Base-by-base conservation (phyloP, 1,139 yeast species). In the Suhomyces ambrosiae region DNA sequence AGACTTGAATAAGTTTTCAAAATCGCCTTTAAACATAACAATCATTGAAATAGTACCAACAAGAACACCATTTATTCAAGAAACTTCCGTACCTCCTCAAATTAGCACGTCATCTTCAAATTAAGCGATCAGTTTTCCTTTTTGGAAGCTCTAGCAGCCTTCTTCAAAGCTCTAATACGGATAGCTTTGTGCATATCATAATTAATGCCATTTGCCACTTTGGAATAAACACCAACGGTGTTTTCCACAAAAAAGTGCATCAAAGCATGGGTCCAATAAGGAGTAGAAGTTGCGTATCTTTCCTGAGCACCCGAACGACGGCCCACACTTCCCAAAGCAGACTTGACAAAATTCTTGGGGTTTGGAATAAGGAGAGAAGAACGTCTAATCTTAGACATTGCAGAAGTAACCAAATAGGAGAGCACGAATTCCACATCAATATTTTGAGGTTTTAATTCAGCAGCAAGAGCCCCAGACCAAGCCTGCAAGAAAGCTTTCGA, bases 271-370 rank as follows among this genome's bases (percentile, higher is more conserved):
- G 88, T 63, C 90, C 96, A 89, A 72, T 73, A 94, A 25, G 99
- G 99, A 1, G 97, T 92, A 39, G 71, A 63, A 3, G 97, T 88
- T 23, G 82, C 95, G 53, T 61, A 88, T 51, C 96, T 78, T 44
- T 87, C 96, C 61, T 88, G 96, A 14, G 97, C 95, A 41, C 98
- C 98, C 35, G 81, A 79, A 50, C 95, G 81, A 57, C 88, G 83
- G 17, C 97, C 97, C 38, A 84, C 79, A 34, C 76, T 71, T 32
- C 64, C 65, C 54, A 92, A 74, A 4, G 87, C 76, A 13, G 94
- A 65, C 21, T 67, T 59, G 35, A 92, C 98, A 63, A 94, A 94
- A 27, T 60, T 61, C 58, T 79, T 79, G 36, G 97, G 95, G 56
- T 71, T 83, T 44, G 99, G 98, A 54, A 90, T 86, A 52, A 82